A percentile compares a stretch with the other conserved stretches of the same genome.
phyloP scores from a whole-genome alignment of 2,329 filamentous ascomycete genomes.

The Microcera coccophila region DNA sequence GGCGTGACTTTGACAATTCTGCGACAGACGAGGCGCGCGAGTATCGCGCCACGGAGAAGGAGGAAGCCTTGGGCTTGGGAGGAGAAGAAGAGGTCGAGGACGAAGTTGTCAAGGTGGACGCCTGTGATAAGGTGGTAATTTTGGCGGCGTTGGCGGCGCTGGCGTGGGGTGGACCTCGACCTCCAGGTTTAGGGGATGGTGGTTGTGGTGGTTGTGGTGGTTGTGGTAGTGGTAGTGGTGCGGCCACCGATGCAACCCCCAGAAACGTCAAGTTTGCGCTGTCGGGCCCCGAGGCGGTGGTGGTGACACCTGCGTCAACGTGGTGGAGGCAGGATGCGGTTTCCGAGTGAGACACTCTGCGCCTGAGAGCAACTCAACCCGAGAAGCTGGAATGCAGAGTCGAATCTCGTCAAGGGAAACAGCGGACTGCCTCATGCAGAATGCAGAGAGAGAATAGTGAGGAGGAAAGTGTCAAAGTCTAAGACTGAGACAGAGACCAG shows the following conservation, averaged over 20 bases:
- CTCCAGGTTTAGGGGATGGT: no score
- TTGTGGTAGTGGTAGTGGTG: background rate
- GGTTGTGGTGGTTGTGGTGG: background rate
- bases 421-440: no score
- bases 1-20: slow-evolving; percentile 44
- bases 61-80: slow-evolving; percentile 17
- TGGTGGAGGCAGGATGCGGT: no score
- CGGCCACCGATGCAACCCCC: background rate
- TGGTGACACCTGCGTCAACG: no score
- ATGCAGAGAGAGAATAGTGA: background rate
- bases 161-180: no score
- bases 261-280: no score
- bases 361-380: no score
- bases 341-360: background rate
- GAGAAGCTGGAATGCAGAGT: background rate
- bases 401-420: no score
- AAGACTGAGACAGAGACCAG: background rate
- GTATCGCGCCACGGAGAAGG: slow-evolving; percentile 29
- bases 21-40: slow-evolving; percentile 33
- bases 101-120: background rate
- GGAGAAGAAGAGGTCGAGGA: background rate
- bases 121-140: background rate
- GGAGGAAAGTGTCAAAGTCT: no score
- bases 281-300: no score
- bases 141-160: no score